These are phyloP conservation scores for Scenedesmus sp. DNA, from an alignment of 163 green algal genomes.

Conservation along the genomic window DNA sequence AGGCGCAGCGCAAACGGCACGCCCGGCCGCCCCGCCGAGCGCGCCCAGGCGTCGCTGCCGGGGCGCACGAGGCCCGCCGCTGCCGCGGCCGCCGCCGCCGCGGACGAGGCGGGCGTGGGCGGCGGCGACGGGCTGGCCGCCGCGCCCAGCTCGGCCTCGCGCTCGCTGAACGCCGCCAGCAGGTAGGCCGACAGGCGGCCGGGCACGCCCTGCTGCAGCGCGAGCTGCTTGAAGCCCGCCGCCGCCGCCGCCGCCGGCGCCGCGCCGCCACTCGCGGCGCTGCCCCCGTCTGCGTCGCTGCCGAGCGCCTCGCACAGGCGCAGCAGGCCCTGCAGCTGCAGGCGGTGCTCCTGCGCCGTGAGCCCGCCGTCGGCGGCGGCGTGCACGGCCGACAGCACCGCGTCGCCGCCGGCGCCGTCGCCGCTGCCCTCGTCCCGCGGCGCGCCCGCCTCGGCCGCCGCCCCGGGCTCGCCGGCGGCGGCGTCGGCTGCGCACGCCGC, in stretches of 20 bases:
- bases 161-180: conserved; percentile 29
- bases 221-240: conserved; percentile 50
- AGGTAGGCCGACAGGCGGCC: conserved; percentile 39
- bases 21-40: conserved; percentile 41
- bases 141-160: background rate
- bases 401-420: background rate
- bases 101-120: too few relatives aligned
- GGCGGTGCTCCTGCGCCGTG: conserved; percentile 43
- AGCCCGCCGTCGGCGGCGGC: background rate
- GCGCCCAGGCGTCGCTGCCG: conserved; percentile 27
- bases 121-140: background rate
- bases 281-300: conserved; percentile 41
- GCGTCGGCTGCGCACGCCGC: background rate
- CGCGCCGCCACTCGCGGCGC: conserved; percentile 26
- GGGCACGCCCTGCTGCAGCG: conserved; percentile 50
- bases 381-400: conserved; percentile 19
- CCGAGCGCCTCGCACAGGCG: conserved; percentile 39
- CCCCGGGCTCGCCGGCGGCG: too few relatives aligned
- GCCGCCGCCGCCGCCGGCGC: conserved; percentile 7
- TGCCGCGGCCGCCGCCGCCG: background rate
- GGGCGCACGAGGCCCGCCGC: conserved; percentile 21
- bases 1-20: conserved; percentile 56
- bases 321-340: conserved; percentile 59
- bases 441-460: background rate
- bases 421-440: conserved; percentile 2